A percentile compares a stretch with the other conserved stretches of the same genome.
Conservation (phyloP, 148 eudicot species). For the Suaeda aralocaspica region DNA sequence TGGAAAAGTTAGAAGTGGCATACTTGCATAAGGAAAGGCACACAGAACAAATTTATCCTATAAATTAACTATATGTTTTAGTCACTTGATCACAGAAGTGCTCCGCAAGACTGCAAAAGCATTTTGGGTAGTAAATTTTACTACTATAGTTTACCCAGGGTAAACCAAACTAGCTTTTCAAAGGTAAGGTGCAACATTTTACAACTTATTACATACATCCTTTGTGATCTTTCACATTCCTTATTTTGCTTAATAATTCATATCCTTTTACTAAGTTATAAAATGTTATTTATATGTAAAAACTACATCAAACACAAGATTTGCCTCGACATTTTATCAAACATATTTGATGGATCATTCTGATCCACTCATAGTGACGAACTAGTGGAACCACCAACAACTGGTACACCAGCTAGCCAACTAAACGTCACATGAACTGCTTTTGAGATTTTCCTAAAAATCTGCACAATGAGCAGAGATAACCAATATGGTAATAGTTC, state of each 20-base stretch:
- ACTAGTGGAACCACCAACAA: too few species aligned
- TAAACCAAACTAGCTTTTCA: neutral
- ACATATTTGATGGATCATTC: neutral
- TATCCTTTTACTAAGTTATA: neutral
- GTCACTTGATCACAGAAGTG: neutral
- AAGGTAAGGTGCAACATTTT: neutral
- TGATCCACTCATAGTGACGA: too few species aligned
- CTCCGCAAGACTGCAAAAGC: constrained; percentile 2
- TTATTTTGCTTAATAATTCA: neutral
- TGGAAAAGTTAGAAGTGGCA: neutral
- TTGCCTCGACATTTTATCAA: neutral
- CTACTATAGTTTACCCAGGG: neutral
- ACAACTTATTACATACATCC: neutral
- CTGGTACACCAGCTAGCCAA: neutral
- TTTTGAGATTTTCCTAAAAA: too few species aligned
- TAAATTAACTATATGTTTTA: neutral
- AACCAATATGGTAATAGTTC: too few species aligned
- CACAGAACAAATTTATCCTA: neutral
- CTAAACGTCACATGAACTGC: neutral
- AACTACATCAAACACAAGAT: neutral
- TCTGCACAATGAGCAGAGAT: too few species aligned
- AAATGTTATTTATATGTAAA: neutral
- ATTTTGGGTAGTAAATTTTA: neutral
- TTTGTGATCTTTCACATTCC: neutral
- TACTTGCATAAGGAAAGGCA: neutral